Conservation (phyloP, 305 asterid genomes). For the Andrographis paniculata region DNA sequence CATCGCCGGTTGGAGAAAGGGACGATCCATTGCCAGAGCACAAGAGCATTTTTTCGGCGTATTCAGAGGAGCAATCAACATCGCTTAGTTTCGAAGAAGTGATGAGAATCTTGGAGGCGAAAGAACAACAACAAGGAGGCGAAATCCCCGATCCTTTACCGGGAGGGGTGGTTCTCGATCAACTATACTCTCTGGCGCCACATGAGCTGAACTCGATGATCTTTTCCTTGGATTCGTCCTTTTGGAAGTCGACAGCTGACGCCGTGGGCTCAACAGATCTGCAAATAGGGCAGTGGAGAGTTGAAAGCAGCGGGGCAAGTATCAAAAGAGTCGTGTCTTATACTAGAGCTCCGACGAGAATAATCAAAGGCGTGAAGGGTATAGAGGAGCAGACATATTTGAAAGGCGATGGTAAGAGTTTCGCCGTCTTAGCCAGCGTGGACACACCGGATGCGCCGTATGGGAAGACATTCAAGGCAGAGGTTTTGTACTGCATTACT, state of each 20-base stretch:
- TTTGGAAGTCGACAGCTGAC: constrained; percentile 45
- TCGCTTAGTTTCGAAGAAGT: constrained; percentile 58
- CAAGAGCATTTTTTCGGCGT: too few relatives aligned
- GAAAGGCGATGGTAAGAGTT: constrained; percentile 69
- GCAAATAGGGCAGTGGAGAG: constrained; percentile 70
- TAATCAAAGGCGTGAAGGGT: constrained; percentile 74
- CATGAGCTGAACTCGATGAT: constrained; percentile 57
- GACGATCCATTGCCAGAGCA: too few relatives aligned
- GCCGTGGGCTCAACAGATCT: constrained; percentile 63
- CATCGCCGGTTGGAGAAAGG: constrained; percentile 39
- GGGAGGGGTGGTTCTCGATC: constrained; percentile 76
- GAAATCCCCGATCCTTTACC: constrained; percentile 63
- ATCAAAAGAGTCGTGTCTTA: constrained; percentile 51
- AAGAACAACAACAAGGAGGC: constrained; percentile 55
- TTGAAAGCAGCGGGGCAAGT: constrained; percentile 47
- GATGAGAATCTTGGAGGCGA: constrained; percentile 50
- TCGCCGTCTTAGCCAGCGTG: constrained; percentile 58
- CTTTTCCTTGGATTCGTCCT: constrained; percentile 65
- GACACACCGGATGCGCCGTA: constrained; percentile 97
- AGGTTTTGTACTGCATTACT: constrained; percentile 77
- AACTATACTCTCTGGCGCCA: constrained; percentile 50
- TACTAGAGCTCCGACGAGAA: constrained; percentile 69
- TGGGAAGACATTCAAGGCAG: constrained; percentile 69
- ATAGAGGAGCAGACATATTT: constrained; percentile 76
- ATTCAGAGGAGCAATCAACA: constrained; percentile 35